Evolutionary conservation across 768 basidiomycete genomes (phyloP).

Genomic region (Ramaria rubella): DNA sequence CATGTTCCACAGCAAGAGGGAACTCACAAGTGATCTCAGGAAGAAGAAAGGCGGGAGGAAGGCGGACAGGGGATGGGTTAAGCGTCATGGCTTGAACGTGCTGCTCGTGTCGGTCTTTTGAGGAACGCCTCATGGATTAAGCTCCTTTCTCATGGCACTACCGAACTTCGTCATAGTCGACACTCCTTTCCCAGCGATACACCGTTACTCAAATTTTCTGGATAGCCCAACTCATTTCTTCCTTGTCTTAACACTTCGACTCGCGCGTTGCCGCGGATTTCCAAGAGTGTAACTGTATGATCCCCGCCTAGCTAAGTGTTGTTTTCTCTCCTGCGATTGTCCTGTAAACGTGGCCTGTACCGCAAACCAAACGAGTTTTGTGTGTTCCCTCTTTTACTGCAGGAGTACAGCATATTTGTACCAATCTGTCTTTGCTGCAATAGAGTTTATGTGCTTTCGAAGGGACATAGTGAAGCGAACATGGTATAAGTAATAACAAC

Average conservation of each 20-base stretch:
- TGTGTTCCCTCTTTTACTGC: background rate
- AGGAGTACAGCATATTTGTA: background rate
- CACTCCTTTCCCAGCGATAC: background rate
- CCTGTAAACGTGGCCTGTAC: background rate
- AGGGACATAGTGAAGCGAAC: too few species aligned
- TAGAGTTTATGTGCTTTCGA: too few species aligned
- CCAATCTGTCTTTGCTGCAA: background rate
- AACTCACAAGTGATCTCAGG: conserved; percentile 55
- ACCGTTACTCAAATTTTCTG: background rate
- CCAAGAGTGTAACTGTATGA: background rate
- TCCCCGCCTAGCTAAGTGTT: background rate
- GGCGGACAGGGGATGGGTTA: conserved; percentile 49
- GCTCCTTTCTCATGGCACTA: background rate
- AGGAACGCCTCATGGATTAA: background rate
- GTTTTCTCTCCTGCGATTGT: background rate
- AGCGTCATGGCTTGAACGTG: conserved; percentile 51
- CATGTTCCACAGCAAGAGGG: conserved; percentile 54
- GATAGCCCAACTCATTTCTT: background rate
- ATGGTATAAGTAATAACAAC: too few species aligned
- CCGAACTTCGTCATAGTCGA: too few species aligned
- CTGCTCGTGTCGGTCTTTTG: conserved; percentile 38
- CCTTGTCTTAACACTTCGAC: background rate
- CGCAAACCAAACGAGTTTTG: background rate
- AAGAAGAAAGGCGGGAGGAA: conserved; percentile 37
- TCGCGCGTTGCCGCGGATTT: background rate